Base-by-base conservation (phyloP, 208 protist genomes). In the Lotmaria passim region DNA sequence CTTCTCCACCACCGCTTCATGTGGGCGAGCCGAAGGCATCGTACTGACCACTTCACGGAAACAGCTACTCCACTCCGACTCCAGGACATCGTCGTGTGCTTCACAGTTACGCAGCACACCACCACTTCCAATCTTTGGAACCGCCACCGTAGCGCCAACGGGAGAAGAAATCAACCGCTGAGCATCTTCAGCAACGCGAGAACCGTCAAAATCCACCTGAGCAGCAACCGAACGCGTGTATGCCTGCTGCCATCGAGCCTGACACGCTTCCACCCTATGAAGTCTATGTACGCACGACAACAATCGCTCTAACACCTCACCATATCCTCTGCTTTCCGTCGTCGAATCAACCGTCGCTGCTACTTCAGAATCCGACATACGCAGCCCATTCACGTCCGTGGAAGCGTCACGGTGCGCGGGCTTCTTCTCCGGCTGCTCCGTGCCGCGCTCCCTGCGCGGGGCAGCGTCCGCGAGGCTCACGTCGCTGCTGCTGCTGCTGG, bases 171-270 rank as follows among this genome's bases (percentile, higher is more conserved):
- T n/a, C n/a, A n/a, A n/a, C n/a, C n/a, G n/a, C n/a, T n/a, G n/a
- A n/a, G n/a, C 53, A 28, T 7, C 31, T 3, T 10, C n/a, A 57
- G 24, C 28, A 14, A 7, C 34, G 6, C 28, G 19, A 26, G 3
- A 2, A 0, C 10, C 33, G 7, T 46, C 21, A 3, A n/a, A n/a
- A 15, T 21, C 50, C 0, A 3, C 23, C 34, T 66, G 60, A 6
- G 15, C n/a, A 8, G 11, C 17, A 0, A 66, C 60, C 8, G 60
- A 66, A 0, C 60, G 26, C 44, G 33, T 23, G 12, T 23, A 53
- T 3, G 34, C 46, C 60, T 66, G 60, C 6, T 43, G n/a, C 60
- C 60, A 66, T 0, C 60, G 44, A 66, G 53, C 46, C 0, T 46
- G 44, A 0, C 34, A 17, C 1, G 15, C 31, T 19, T 56, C 60